These are phyloP conservation scores for Meira miltonrushii DNA, from an alignment of 1,284 basidiomycete genomes.

Conservation along the genomic window DNA sequence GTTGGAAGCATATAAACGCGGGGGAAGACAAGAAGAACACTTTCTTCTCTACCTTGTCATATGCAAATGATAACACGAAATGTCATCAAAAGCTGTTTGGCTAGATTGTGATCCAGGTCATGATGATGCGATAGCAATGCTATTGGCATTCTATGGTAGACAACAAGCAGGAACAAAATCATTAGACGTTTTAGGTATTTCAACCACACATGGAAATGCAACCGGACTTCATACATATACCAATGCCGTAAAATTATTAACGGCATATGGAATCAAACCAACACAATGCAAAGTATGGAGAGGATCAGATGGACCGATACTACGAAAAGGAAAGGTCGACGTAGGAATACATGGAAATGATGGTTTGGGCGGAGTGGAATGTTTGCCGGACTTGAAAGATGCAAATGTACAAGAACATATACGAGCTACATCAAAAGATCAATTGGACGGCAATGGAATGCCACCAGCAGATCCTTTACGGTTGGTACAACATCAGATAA, in stretches of 20 bases:
- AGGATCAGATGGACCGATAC: constrained; percentile 36
- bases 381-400: constrained; percentile 16
- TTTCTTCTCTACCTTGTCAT: neutral
- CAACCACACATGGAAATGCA: constrained; percentile 40
- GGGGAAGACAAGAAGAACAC: neutral
- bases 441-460: neutral
- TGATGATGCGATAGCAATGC: constrained; percentile 40
- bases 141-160: constrained; percentile 27
- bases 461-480: neutral
- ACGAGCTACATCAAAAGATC: neutral
- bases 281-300: constrained; percentile 27
- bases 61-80: neutral
- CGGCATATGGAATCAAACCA: constrained; percentile 3
- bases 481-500: constrained; percentile 3
- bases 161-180: constrained; percentile 9
- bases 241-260: constrained; percentile 31
- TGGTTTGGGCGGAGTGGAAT: constrained; percentile 39
- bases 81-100: constrained; percentile 27
- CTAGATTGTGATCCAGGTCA: constrained; percentile 45
- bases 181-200: constrained; percentile 31
- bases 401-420: constrained; percentile 11
- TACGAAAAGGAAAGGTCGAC: constrained; percentile 28
- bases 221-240: constrained; percentile 30
- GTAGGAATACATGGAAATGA: constrained; percentile 41
- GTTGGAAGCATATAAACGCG: neutral